Evolutionary conservation across 2,329 filamentous ascomycete genomes (phyloP), one percentile per base, ranked within the genome.

Genomic region (Stachybotrys chlorohalonatus): DNA sequence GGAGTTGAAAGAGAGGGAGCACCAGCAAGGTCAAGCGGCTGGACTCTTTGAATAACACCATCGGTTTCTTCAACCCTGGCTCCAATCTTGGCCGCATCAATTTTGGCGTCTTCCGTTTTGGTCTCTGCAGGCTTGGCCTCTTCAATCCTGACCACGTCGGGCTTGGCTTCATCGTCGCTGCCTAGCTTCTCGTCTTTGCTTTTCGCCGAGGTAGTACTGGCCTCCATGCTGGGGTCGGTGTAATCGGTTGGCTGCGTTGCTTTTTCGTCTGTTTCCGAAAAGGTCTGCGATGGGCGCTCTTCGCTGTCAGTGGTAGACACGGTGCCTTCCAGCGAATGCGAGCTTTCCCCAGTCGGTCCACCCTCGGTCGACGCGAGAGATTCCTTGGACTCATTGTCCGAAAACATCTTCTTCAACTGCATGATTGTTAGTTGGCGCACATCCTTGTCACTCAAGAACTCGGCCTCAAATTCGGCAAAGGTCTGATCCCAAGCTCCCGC

Each of bases 361-460:
- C 88, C 84, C 52, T 95, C 90, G 11, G 82, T 82, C 7, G 86
- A 83, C 6, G 79, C 78, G 15, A 92, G 73, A 1, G 89, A 88
- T 55, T 90, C 86, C 56, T 88, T 86, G 3, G 90, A 91, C 59
- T 92, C 90, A 62, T 91, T 87, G 67, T 97, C 92, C 7, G 93
- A 83, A 66, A 99, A 99, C 68, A 99, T 89, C 68, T 95, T 96
- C 67, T 89, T 93, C 55, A 99, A 76, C 67, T 99, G 95, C 58
- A 96, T 80, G 56, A 93, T 90, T 11, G 94, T 95, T 57, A 99
- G 76, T 63, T 94, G 85, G 58, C 91, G 83, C 64, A 99, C 95
- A 72, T 99, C 94, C 65, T 95, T 97, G 69, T 99, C 95, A 0
- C 93, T 93, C 63, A 99, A 87, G 72, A 93, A 99, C 62, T 95